These are phyloP conservation scores for Millerozyma acaciae DNA, from an alignment of 805 yeast species.

Conservation along the genomic window DNA sequence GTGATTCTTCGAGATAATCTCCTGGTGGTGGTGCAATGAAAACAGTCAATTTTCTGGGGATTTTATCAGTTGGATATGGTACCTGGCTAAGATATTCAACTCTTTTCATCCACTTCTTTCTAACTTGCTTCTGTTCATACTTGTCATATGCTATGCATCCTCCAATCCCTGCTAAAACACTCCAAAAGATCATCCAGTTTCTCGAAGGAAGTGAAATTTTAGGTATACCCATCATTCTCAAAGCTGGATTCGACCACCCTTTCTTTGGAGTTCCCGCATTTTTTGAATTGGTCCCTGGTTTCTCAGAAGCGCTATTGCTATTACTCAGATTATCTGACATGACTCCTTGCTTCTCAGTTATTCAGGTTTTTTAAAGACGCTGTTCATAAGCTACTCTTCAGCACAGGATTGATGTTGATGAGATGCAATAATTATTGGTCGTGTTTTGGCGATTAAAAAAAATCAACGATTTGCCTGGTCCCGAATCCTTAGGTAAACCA, in stretches of 20 bases:
- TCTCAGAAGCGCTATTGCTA: no score
- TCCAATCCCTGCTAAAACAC: conserved; percentile 56
- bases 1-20: conserved; percentile 73
- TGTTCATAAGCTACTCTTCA: no score
- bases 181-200: conserved; percentile 91
- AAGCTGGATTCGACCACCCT: conserved; percentile 70
- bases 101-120: conserved; percentile 59
- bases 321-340: no score
- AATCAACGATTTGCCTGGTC: no score
- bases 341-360: no score
- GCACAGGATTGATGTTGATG: no score
- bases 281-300: no score
- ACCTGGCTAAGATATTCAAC: conserved; percentile 54
- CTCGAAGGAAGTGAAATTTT: conserved; percentile 76
- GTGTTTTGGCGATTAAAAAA: no score
- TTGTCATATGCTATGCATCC: conserved; percentile 84
- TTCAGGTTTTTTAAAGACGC: no score
- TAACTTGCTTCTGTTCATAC: conserved; percentile 59
- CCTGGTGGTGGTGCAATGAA: conserved; percentile 97
- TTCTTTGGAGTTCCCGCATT: conserved; percentile 27
- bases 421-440: no score
- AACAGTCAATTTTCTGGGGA: conserved; percentile 74
- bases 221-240: conserved; percentile 81
- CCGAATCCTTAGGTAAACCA: no score
- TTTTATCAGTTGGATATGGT: conserved; percentile 40